Evolutionary conservation across 2,329 filamentous ascomycete genomes (phyloP), one percentile per base, ranked within the genome.

Genomic region (Botrytis tulipae): DNA sequence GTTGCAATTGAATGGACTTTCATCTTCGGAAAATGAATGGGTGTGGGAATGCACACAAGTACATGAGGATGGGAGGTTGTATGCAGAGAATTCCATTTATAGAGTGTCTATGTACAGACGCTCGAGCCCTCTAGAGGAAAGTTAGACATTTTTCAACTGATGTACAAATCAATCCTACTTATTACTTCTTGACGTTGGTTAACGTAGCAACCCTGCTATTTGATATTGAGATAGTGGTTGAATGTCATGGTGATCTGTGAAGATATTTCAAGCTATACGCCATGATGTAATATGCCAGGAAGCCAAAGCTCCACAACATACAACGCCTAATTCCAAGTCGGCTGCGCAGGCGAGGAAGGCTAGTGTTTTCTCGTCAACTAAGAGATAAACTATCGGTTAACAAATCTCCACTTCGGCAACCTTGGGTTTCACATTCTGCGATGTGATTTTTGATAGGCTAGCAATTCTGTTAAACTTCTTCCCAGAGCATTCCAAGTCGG

Each of bases 401-500:
- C 5, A 0, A 48, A 48, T 48, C 1, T 48, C 22, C 4, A 48
- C 22, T 25, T 48, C 22, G 9, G 46, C 0, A 10, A 12, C 5
- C 2, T 25, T 25, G 4, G 22, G 3, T 48, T 5, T 25, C 9
- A 48, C 9, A 14, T 25, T 25, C 5, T 25, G 46, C 10, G 22
- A 12, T 48, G 22, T 48, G 20, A 46, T 22, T 46, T 22, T 46
- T 8, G 18, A 46, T 22, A 22, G 20, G 20, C 4, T 22, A 46
- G 3, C n/a, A 22, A 9, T 46, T 44, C 2, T 22, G 0, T 22
- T 22, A 3, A 9, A 46, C 7, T 46, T 1, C 14, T 48, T 25
- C 4, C 5, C 4, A 5, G 46, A 25, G 1, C 1, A 48, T 12
- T 6, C 1, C 4, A 48, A 25, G 4, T 12, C 22, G 4, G 1